These are phyloP conservation scores for Athelia sp. DNA, from an alignment of 1,284 basidiomycete species.

Conservation along the genomic window DNA sequence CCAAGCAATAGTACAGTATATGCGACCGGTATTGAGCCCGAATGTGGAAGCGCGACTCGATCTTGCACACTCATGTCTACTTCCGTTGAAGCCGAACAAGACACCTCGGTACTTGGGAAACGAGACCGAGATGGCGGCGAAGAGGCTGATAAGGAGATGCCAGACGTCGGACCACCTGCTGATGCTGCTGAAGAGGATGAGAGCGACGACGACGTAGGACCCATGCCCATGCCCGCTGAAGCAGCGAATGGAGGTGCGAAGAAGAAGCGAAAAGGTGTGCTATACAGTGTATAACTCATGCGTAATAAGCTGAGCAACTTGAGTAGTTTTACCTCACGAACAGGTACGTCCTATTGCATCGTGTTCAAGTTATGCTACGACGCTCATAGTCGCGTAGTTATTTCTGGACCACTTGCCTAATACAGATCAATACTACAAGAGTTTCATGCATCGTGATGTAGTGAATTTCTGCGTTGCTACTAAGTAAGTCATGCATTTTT, in stretches of 20 bases:
- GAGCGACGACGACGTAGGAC: conserved; percentile 68
- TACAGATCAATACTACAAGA: conserved; percentile 93
- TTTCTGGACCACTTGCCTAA: conserved; percentile 91
- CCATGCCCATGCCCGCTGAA: conserved; percentile 65
- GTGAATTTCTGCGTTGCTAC: conserved; percentile 87
- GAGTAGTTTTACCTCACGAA: conserved; percentile 43
- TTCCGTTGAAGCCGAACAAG: conserved; percentile 21
- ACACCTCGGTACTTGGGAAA: conserved; percentile 57
- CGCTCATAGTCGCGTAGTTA: conserved; percentile 60
- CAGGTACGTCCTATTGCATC: neutral
- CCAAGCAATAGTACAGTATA: no score
- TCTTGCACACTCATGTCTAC: conserved; percentile 23
- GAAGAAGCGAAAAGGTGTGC: conserved; percentile 71
- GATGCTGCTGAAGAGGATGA: conserved; percentile 41
- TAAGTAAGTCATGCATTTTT: conserved; percentile 44
- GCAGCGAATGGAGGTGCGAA: conserved; percentile 25
- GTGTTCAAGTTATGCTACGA: neutral
- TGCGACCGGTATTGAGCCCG: no score
- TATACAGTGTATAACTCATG: conserved; percentile 24
- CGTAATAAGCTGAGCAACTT: conserved; percentile 27
- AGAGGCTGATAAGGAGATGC: conserved; percentile 14
- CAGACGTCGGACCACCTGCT: conserved; percentile 18
- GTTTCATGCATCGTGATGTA: conserved; percentile 96
- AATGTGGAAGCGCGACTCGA: neutral
- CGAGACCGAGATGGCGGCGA: conserved; percentile 43